A percentile compares a stretch with the other conserved stretches of the same genome.
These are phyloP conservation scores for Pythium brachiatum DNA, from an alignment of 352 stramenopile genomes.

Conservation along the genomic window DNA sequence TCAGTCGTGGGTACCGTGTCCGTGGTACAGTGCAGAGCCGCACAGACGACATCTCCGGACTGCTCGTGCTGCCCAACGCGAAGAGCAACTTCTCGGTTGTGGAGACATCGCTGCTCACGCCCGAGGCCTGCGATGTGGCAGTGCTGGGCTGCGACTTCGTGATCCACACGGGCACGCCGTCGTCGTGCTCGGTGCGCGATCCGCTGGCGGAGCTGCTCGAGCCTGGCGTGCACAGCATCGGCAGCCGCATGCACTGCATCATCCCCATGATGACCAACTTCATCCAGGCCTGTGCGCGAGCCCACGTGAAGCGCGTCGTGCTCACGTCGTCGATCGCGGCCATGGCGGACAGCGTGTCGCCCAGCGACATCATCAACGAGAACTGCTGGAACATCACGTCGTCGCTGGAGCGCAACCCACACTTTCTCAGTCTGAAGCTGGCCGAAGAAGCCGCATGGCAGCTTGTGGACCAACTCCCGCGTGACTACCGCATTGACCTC, in stretches of 20 bases:
- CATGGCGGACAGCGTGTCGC: conserved; percentile 77
- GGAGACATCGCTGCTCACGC: conserved; percentile 84
- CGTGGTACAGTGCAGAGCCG: conserved; percentile 85
- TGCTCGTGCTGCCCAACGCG: conserved; percentile 66
- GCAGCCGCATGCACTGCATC: conserved; percentile 89
- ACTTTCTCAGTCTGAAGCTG: conserved; percentile 87
- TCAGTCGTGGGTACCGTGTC: conserved; percentile 75
- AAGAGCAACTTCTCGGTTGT: conserved; percentile 82
- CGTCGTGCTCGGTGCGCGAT: conserved; percentile 84
- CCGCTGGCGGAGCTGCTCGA: conserved; percentile 82
- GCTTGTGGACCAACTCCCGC: conserved; percentile 82
- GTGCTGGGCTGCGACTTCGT: conserved; percentile 90
- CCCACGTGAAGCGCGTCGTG: conserved; percentile 80
- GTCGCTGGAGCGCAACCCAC: conserved; percentile 79
- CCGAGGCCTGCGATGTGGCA: conserved; percentile 82
- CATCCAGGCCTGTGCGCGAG: conserved; percentile 80
- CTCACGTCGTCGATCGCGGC: conserved; percentile 84
- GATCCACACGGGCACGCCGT: conserved; percentile 85
- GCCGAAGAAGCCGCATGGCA: conserved; percentile 86
- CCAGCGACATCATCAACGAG: conserved; percentile 82
- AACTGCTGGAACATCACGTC: conserved; percentile 85
- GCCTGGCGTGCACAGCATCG: conserved; percentile 85
- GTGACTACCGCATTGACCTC: conserved; percentile 78
- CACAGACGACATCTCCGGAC: conserved; percentile 80
- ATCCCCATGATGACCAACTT: conserved; percentile 93